Evolutionary conservation across 805 yeast genomes (phyloP).

Genomic region (Candida xiaguanensis): DNA sequence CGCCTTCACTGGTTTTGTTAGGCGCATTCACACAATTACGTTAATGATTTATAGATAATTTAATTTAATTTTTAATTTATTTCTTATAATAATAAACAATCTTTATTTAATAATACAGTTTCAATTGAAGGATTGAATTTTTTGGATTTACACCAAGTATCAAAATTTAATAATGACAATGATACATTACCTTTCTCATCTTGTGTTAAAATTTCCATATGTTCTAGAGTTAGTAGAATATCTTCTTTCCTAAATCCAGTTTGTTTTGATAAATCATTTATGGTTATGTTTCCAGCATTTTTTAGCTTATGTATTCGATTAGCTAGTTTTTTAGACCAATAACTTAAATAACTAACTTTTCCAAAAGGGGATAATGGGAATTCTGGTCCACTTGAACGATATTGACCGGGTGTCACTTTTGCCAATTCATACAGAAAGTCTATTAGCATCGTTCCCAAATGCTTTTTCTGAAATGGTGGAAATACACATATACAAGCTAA

Average conservation of each 20-base stretch:
- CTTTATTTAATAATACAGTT: slow-evolving; percentile 25
- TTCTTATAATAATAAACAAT: slow-evolving; percentile 16
- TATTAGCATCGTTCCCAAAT: slow-evolving; percentile 74
- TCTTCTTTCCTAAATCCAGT: slow-evolving; percentile 69
- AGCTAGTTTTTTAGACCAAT: slow-evolving; percentile 59
- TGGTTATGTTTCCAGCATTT: slow-evolving; percentile 23
- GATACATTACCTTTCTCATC: slow-evolving; percentile 10
- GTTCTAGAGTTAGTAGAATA: slow-evolving; percentile 53
- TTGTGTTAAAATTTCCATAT: slow-evolving; percentile 37
- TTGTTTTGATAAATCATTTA: slow-evolving; percentile 46
- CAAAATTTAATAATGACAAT: slow-evolving; percentile 19
- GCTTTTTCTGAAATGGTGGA: slow-evolving; percentile 85
- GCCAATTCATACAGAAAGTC: slow-evolving; percentile 82
- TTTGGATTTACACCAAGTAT: slow-evolving; percentile 26
- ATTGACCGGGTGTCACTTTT: slow-evolving; percentile 46
- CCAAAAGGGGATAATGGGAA: slow-evolving; percentile 87
- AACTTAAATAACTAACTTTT: slow-evolving; percentile 60
- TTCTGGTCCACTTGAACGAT: slow-evolving; percentile 79
- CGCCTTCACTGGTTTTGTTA: slow-evolving; percentile 59
- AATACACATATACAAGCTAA: slow-evolving; percentile 87
- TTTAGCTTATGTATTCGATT: slow-evolving; percentile 14
- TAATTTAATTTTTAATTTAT: neutral
- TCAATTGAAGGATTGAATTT: slow-evolving; percentile 22
- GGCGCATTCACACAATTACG: slow-evolving; percentile 76
- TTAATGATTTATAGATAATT: slow-evolving; percentile 20